Conservation (phyloP, 1,139 yeast species). For the Hemisphaericaspora subhashii region DNA sequence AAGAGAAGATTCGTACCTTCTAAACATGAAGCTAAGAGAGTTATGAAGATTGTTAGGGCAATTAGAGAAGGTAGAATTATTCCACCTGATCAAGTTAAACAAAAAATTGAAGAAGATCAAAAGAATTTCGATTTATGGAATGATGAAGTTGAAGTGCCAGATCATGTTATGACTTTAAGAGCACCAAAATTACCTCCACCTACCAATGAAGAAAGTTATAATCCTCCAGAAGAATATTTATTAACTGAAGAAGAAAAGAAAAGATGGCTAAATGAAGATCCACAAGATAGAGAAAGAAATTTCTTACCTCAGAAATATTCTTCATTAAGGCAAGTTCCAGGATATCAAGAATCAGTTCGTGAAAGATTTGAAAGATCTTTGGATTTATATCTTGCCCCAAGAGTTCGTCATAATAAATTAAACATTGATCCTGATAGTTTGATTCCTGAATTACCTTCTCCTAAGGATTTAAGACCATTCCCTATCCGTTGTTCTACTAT, state of each 20-base stretch:
- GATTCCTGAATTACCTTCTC: slow-evolving; percentile 95
- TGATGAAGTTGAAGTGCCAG: slow-evolving; percentile 52
- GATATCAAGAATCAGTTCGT: slow-evolving; percentile 79
- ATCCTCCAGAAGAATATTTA: slow-evolving; percentile 95
- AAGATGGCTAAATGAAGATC: slow-evolving; percentile 71
- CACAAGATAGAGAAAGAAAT: slow-evolving; percentile 75
- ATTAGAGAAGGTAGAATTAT: slow-evolving; percentile 94
- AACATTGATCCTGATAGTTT: slow-evolving; percentile 95
- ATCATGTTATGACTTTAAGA: slow-evolving; percentile 85
- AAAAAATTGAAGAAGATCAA: slow-evolving; percentile 49
- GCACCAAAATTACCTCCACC: slow-evolving; percentile 98
- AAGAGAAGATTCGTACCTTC: slow-evolving; percentile 96
- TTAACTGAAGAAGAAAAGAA: slow-evolving; percentile 75
- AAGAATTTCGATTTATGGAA: slow-evolving; percentile 77
- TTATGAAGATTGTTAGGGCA: slow-evolving; percentile 94
- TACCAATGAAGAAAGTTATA: slow-evolving; percentile 92
- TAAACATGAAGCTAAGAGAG: slow-evolving; percentile 91
- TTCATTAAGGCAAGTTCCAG: slow-evolving; percentile 90
- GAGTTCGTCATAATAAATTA: slow-evolving; percentile 87
- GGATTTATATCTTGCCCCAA: slow-evolving; percentile 93
- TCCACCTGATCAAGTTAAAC: slow-evolving; percentile 62
- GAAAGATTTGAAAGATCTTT: slow-evolving; percentile 93
- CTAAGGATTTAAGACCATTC: slow-evolving; percentile 96
- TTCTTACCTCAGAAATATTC: slow-evolving; percentile 80
- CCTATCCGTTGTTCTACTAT: slow-evolving; percentile 88